These are phyloP conservation scores for Isatis tinctoria DNA, from an alignment of 345 rosid genomes.

Conservation along the genomic window DNA sequence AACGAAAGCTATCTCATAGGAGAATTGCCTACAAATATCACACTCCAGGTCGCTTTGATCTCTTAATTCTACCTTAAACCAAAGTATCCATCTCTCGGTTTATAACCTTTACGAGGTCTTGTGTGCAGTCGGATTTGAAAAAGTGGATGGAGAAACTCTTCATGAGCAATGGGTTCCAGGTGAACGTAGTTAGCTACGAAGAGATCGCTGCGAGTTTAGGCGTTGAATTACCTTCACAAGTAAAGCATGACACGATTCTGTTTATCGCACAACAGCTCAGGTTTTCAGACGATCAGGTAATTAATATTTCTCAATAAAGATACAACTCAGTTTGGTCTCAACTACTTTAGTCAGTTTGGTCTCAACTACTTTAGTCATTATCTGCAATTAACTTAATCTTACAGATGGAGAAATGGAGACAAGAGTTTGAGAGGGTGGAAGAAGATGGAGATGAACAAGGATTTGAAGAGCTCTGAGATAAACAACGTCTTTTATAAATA, in stretches of 20 bases:
- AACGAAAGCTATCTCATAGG: slow-evolving; percentile 65
- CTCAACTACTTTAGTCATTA: neutral
- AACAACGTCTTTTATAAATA: neutral
- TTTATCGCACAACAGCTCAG: slow-evolving; percentile 74
- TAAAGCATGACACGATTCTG: slow-evolving; percentile 39
- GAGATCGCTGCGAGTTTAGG: slow-evolving; percentile 58
- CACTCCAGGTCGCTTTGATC: slow-evolving; percentile 41
- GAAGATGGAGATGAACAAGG: slow-evolving; percentile 95
- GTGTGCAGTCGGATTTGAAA: slow-evolving; percentile 43
- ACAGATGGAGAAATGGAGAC: slow-evolving; percentile 85
- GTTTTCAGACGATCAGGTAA: slow-evolving; percentile 89
- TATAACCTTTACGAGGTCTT: neutral
- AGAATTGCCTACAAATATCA: slow-evolving; percentile 63
- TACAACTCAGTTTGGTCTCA: neutral
- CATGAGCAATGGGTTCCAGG: slow-evolving; percentile 64
- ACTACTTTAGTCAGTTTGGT: neutral
- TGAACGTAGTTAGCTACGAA: slow-evolving; percentile 42
- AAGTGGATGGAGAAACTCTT: slow-evolving; percentile 64
- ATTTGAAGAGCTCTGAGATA: slow-evolving; percentile 52
- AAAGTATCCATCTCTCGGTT: neutral
- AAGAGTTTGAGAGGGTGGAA: slow-evolving; percentile 63
- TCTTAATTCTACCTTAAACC: neutral
- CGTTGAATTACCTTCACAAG: slow-evolving; percentile 38
- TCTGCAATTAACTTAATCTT: neutral
- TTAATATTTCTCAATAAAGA: neutral